Evolutionary conservation across 2,329 filamentous ascomycete genomes (phyloP).

Genomic region (Diaporthe sp.): DNA sequence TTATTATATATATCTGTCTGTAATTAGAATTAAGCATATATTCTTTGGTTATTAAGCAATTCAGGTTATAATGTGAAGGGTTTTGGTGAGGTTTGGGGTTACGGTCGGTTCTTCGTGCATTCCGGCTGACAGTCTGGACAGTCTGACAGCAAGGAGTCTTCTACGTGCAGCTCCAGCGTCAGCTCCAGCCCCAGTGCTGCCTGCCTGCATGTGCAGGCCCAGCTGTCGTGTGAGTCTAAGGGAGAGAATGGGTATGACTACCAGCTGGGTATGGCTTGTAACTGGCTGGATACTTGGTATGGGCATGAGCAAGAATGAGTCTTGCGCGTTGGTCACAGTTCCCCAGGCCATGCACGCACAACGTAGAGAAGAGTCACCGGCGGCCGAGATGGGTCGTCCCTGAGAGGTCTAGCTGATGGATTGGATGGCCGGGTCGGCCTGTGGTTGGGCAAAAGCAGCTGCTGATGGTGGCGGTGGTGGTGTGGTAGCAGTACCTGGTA

Average conservation of each 20-base stretch:
- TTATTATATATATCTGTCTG: too few species aligned
- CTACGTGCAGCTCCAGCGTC: not conserved
- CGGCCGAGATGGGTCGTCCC: slow-evolving; percentile 31
- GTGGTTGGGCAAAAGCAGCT: slow-evolving; percentile 19
- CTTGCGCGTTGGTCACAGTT: slow-evolving; percentile 7
- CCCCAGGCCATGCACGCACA: not conserved
- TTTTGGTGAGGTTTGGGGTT: too few species aligned
- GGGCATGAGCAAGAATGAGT: not conserved
- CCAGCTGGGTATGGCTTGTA: too few species aligned
- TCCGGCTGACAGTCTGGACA: not conserved
- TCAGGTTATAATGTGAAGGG: too few species aligned
- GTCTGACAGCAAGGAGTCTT: not conserved
- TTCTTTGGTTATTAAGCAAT: too few species aligned
- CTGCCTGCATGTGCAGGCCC: slow-evolving; percentile 7
- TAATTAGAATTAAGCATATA: too few species aligned
- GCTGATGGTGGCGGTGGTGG: not conserved
- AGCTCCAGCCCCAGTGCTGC: not conserved
- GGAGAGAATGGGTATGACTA: not conserved
- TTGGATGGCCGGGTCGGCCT: slow-evolving; percentile 24
- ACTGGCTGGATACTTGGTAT: not conserved
- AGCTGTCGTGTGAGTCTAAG: not conserved
- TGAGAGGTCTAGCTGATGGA: slow-evolving; percentile 22
- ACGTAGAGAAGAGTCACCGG: slow-evolving; percentile 31
- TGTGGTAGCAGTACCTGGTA: too few species aligned
- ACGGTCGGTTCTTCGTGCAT: too few species aligned